Base-by-base conservation (phyloP, 2,329 filamentous ascomycete genomes). In the Mollisia scopiformis region DNA sequence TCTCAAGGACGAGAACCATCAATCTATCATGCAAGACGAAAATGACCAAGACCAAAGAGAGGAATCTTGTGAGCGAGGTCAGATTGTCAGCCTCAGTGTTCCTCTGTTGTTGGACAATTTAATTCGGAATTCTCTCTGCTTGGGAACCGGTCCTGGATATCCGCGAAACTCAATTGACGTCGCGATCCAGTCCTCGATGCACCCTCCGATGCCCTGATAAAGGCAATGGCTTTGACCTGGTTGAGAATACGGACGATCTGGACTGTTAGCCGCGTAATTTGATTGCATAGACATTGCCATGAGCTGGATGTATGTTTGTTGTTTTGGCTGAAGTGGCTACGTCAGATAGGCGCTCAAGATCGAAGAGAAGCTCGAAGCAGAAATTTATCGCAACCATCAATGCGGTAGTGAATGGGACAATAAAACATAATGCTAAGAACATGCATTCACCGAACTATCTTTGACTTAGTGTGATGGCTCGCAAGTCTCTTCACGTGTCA, bases 71-170 rank as follows among this genome's bases (percentile, higher is more conserved):
- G 10, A 43, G 14, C 3, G 47, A 54, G 16, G 16, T 14, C 28
- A 19, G 13, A 16, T 10, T 39, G 16, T n/a, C 37, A 46, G 35
- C 14, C 51, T 59, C 31, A 41, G 35, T 19, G 30, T 54, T 6
- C 43, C 50, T 14, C 23, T 37, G 35, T 35, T 59, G 10, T 23
- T 59, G 16, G 39, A 59, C 2, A 50, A 55, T 16, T 46, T 59
- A 16, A 52, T 47, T 3, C 31, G 31, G 13, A n/a, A 49, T 25
- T 41, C 51, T 16, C 6, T 59, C 7, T 59, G 57, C 46, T 41
- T 59, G 11, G 57, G 57, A 8, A 59, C 37, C 1, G 57, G 57
- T 21, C 57, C 57, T 14, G 57, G 50, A 4, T 59, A 49, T 55
- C 51, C 43, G 10, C 39, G 30, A 59, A 39, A 16, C 16, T 33